Base-by-base conservation (phyloP, 2,329 filamentous ascomycete genomes). In the Colletotrichum kahawae region DNA sequence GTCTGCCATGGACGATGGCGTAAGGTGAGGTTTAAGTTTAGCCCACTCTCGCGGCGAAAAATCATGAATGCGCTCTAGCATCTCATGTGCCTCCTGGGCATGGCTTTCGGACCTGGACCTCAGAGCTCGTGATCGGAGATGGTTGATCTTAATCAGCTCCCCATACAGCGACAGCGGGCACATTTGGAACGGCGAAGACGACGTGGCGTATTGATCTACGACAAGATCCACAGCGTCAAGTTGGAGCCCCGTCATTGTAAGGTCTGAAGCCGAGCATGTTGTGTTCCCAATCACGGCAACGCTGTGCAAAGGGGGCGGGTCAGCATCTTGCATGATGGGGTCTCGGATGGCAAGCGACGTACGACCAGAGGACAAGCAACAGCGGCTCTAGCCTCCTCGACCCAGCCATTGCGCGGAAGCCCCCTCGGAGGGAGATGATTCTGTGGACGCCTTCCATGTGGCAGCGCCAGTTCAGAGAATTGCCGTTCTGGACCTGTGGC, bases 231-330 rank as follows among this genome's bases (percentile, higher is more conserved):
- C 67, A 6, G 80, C 78, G 2, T 80, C 78, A 24, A 82, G 67
- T 29, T 82, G 80, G 16, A 65, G 68, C 3, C 48, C 69, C 0
- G 80, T 76, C 66, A 80, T 80, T 24, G 75, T 27, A 29, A 85
- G 77, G 63, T 83, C 76, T 48, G 80, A 78, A 24, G 83, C 82
- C 7, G 84, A 83, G 1, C 80, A 83, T 7, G 83, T 83, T 9
- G 84, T 85, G 70, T 86, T 82, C 4, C 79, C 82, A 8, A 85
- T 80, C 10, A 85, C 80, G 1, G 80, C 76, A 33, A 82, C 67
- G 70, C 83, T 84, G 51, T 57, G 38, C n/a, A 21, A 71, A 36
- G 51, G 51, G 31, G n/a, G n/a, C 18, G 18, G 21, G 62, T 80
- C 67, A 80, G 77, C 34, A 38, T 31, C 31, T 43, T 33, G 48